Percentiles rank a stretch among this genome's conserved stretches.
These are phyloP conservation scores for Kazachstania viticola DNA, from an alignment of 805 yeast species.

Conservation along the genomic window DNA sequence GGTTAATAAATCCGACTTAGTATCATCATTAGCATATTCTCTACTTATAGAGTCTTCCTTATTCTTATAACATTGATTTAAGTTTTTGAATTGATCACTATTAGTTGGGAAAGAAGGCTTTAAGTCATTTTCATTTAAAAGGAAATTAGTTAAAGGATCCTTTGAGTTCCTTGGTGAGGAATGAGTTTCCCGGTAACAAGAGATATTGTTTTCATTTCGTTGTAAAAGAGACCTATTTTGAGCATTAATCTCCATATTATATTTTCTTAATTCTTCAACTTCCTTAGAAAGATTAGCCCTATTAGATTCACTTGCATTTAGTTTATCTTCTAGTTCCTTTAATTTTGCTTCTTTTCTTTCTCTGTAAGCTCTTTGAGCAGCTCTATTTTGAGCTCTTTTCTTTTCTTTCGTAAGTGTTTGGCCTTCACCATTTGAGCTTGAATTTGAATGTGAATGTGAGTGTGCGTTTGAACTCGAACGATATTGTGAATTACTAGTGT, in stretches of 20 bases:
- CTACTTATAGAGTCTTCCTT: constrained; percentile 20
- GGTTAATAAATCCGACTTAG: constrained; percentile 54
- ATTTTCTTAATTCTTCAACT: constrained; percentile 40
- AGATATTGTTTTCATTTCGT: neutral
- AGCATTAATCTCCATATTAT: constrained; percentile 43
- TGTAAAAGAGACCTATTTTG: constrained; percentile 47
- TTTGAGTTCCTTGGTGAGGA: no score
- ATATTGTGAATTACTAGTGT: no score
- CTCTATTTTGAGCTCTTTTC: constrained; percentile 70
- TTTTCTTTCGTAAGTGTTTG: constrained; percentile 28
- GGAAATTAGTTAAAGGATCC: no score
- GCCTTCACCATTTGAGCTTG: neutral
- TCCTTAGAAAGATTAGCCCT: constrained; percentile 35
- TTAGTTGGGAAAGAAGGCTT: constrained; percentile 22
- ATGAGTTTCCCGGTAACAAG: no score
- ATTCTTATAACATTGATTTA: neutral
- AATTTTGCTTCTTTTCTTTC: constrained; percentile 67
- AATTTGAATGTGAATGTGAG: no score
- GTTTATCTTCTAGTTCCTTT: constrained; percentile 52
- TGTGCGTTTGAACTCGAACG: no score
- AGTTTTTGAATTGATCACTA: constrained; percentile 12
- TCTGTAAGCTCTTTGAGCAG: constrained; percentile 80
- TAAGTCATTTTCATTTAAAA: neutral
- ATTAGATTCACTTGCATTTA: constrained; percentile 46
- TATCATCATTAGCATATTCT: no score